phyloP scores from a whole-genome alignment of 2,329 filamentous ascomycete species.

The Phialocephala sp. region DNA sequence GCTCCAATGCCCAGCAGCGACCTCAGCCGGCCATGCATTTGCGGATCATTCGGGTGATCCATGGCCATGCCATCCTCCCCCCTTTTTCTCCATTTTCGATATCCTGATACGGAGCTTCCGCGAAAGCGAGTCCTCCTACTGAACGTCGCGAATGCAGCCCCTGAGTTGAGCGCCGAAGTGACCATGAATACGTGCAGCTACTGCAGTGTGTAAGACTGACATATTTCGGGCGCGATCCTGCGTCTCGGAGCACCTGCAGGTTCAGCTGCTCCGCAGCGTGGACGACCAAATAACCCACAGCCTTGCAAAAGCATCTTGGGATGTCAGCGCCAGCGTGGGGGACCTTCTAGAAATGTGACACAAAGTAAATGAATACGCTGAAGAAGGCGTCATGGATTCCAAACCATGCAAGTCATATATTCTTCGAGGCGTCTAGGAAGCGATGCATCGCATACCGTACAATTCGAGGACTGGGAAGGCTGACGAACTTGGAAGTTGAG shows the following conservation, averaged over 20 bases:
- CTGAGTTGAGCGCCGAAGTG: background rate
- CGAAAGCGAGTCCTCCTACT: background rate
- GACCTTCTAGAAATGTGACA: conserved; percentile 7
- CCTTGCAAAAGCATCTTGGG: conserved; percentile 2
- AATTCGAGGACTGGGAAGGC: background rate
- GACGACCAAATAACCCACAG: no score
- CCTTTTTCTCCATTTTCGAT: background rate
- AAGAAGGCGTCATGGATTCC: conserved; percentile 5
- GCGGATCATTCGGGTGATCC: conserved; percentile 4
- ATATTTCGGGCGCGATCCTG: background rate
- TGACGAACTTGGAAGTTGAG: background rate
- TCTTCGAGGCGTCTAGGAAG: background rate
- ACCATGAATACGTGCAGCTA: background rate
- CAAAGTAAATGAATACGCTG: conserved; percentile 1
- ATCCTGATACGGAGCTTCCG: no score
- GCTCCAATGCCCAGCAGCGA: background rate
- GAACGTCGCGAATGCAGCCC: background rate
- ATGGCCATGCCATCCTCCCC: background rate
- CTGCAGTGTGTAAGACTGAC: background rate
- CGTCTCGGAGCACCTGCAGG: background rate
- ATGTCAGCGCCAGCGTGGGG: background rate
- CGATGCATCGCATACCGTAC: background rate
- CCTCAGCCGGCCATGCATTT: conserved; percentile 2
- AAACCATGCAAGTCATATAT: conserved; percentile 7
- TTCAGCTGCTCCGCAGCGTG: background rate